A percentile compares a stretch with the other conserved stretches of the same genome.
phyloP scores from a whole-genome alignment of 2,329 filamentous ascomycete species.

The Sclerotinia trifoliorum region DNA sequence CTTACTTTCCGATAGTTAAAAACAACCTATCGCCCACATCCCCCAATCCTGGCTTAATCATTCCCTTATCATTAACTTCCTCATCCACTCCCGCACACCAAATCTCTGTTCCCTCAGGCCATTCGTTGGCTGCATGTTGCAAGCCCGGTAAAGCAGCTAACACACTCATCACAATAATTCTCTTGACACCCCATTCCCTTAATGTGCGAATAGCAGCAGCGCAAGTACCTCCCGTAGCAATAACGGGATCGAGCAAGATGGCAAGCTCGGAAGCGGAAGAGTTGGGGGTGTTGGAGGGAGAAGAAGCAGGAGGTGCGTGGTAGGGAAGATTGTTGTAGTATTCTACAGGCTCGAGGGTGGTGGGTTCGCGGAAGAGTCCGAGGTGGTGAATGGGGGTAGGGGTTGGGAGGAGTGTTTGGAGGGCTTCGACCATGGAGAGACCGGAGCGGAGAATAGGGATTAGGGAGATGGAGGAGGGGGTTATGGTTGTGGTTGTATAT shows the following conservation, averaged over 20 bases:
- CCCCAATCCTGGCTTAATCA: slow-evolving; percentile 87
- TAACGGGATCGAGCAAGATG: slow-evolving; percentile 86
- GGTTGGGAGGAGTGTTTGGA: slow-evolving; percentile 77
- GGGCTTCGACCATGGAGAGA: slow-evolving; percentile 83
- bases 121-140: slow-evolving; percentile 67
- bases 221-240: slow-evolving; percentile 89
- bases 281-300: slow-evolving; percentile 44
- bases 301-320: slow-evolving; percentile 51
- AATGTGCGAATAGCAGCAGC: slow-evolving; percentile 87
- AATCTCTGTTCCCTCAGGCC: slow-evolving; percentile 74
- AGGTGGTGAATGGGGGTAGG: slow-evolving; percentile 88
- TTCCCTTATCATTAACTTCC: slow-evolving; percentile 72
- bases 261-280: slow-evolving; percentile 57
- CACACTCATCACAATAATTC: slow-evolving; percentile 73
- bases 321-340: slow-evolving; percentile 97
- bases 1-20: slow-evolving; percentile 81
- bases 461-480: slow-evolving; percentile 67
- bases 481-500: slow-evolving; percentile 64
- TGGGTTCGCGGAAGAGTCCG: slow-evolving; percentile 88
- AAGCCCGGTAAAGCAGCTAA: slow-evolving; percentile 73
- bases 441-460: slow-evolving; percentile 93
- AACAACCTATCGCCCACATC: slow-evolving; percentile 91
- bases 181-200: slow-evolving; percentile 85
- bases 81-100: slow-evolving; percentile 81
- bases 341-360: slow-evolving; percentile 84